Conservation (phyloP, 2,329 filamentous ascomycete species). For the Aspergillus sp. region DNA sequence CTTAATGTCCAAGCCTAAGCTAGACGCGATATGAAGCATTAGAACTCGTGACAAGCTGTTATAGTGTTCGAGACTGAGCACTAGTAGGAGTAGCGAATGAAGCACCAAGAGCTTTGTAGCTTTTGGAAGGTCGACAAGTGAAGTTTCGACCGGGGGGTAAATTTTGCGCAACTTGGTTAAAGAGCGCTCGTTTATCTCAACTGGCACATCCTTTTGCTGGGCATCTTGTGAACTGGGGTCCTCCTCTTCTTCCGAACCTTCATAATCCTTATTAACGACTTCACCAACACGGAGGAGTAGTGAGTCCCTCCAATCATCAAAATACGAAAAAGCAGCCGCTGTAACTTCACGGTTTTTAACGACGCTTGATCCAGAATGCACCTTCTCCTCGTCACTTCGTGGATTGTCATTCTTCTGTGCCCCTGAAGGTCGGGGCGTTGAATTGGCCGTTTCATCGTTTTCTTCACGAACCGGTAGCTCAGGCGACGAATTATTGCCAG, state of each 20-base stretch:
- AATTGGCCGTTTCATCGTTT: slow-evolving; percentile 18
- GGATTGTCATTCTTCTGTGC: slow-evolving; percentile 1
- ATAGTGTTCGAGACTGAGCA: slow-evolving; percentile 72
- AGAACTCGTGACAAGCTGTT: slow-evolving; percentile 64
- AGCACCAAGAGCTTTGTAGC: slow-evolving; percentile 55
- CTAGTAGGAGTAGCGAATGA: slow-evolving; percentile 61
- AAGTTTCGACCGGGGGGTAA: slow-evolving; percentile 54
- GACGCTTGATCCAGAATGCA: not conserved
- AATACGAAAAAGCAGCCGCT: slow-evolving; percentile 58
- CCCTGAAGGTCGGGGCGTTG: slow-evolving; percentile 1
- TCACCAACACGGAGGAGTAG: slow-evolving; percentile 65
- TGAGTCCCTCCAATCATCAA: slow-evolving; percentile 69
- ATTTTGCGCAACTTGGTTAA: slow-evolving; percentile 27
- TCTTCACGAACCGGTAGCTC: slow-evolving; percentile 11
- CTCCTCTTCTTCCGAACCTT: slow-evolving; percentile 28
- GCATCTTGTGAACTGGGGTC: slow-evolving; percentile 14
- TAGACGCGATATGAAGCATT: slow-evolving; percentile 61
- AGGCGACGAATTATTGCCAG: slow-evolving; percentile 3
- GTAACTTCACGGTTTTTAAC: slow-evolving; percentile 47
- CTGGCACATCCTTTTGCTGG: slow-evolving; percentile 14
- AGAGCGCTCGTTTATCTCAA: slow-evolving; percentile 18
- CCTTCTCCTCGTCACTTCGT: slow-evolving; percentile 3
- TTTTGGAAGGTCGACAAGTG: slow-evolving; percentile 38
- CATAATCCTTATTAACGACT: slow-evolving; percentile 49
- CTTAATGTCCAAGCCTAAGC: slow-evolving; percentile 58